phyloP scores from a whole-genome alignment of 78 protist genomes.

The Dictyostelium brefeldianum region DNA sequence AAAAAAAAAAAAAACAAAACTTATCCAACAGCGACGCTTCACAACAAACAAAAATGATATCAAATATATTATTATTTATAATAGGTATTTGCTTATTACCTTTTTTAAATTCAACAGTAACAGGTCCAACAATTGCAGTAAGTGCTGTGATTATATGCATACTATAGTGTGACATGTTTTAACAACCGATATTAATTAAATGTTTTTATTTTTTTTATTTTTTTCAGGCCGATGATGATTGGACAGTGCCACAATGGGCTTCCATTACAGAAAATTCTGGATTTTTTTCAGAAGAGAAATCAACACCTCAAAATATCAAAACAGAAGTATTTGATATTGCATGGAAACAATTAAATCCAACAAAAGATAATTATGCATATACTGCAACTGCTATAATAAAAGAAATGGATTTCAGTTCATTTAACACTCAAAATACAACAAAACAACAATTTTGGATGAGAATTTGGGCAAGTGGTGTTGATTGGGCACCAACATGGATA shows the following conservation, averaged over 20 bases:
- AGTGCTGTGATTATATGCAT: too few species aligned
- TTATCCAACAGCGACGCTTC: too few species aligned
- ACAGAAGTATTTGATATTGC: conserved; percentile 55
- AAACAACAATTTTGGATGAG: conserved; percentile 53
- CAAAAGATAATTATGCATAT: neutral
- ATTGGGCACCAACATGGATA: conserved; percentile 57
- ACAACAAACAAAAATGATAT: too few species aligned
- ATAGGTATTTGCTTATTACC: too few species aligned
- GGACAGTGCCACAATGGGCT: conserved; percentile 38
- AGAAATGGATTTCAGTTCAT: conserved; percentile 22
- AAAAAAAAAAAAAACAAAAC: too few species aligned
- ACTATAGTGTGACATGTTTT: too few species aligned
- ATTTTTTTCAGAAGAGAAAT: conserved; percentile 22
- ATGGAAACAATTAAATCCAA: conserved; percentile 45
- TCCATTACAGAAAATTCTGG: conserved; percentile 20
- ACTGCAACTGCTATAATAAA: neutral
- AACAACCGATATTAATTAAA: too few species aligned
- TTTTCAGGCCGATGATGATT: conserved; percentile 56
- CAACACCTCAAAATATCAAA: neutral
- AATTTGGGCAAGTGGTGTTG: conserved; percentile 47
- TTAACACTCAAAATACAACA: conserved; percentile 27
- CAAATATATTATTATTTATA: too few species aligned
- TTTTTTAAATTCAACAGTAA: too few species aligned
- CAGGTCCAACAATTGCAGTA: too few species aligned
- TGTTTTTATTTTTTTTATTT: too few species aligned